Conservation (phyloP, 345 rosid species). For the Eucalyptus pauciflora region DNA sequence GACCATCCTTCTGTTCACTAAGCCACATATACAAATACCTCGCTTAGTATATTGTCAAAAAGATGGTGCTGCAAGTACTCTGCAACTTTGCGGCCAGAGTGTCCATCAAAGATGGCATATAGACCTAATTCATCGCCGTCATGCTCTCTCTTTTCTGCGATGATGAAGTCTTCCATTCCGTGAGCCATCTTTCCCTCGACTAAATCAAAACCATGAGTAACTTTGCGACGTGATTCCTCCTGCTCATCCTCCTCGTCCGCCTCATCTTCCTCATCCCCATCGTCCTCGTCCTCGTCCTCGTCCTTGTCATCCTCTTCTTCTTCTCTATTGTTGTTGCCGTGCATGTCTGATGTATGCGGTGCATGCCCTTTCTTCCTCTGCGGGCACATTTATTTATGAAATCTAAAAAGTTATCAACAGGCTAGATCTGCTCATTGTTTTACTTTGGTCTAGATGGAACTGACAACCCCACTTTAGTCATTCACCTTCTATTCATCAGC, state of each 20-base stretch:
- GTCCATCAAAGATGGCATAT: constrained; percentile 51
- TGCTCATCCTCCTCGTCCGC: background rate
- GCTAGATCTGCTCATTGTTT: background rate
- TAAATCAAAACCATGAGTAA: constrained; percentile 30
- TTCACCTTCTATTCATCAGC: background rate
- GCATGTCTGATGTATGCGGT: background rate
- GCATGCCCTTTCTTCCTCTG: background rate
- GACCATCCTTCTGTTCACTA: background rate
- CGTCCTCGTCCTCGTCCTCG: background rate
- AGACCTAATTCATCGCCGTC: constrained; percentile 26
- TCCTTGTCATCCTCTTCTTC: background rate
- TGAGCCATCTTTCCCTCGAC: constrained; percentile 41
- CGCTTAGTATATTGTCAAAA: constrained; percentile 26
- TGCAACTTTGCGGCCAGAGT: constrained; percentile 34
- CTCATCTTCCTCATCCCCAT: background rate
- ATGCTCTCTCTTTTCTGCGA: constrained; percentile 18
- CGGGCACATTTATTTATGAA: background rate
- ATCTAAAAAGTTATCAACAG: background rate
- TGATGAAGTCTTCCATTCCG: constrained; percentile 45
- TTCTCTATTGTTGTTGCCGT: background rate
- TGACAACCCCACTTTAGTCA: background rate
- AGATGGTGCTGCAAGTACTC: constrained; percentile 33
- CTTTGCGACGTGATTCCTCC: background rate
- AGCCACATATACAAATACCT: constrained; percentile 3
- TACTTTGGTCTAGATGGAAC: background rate